phyloP scores from a whole-genome alignment of 169 alveolate species.

The Eimeria necatrix region DNA sequence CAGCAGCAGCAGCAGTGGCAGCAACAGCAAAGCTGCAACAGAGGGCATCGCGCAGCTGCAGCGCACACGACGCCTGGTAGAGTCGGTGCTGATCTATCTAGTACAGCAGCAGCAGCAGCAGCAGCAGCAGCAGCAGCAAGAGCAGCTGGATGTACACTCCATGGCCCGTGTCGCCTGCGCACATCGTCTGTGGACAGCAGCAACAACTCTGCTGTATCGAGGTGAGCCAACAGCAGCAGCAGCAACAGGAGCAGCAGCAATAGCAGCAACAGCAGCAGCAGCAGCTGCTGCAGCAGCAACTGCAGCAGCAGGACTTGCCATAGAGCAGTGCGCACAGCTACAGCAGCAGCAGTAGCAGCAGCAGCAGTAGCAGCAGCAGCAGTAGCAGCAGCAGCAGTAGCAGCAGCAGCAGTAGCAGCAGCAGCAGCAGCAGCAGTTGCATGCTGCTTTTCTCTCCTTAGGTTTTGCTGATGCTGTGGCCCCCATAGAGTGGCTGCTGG shows the following conservation, averaged over 20 bases:
- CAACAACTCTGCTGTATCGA: slow-evolving; percentile 32
- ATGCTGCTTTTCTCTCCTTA: background rate
- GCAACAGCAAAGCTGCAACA: background rate
- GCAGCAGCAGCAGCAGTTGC: slow-evolving; percentile 55
- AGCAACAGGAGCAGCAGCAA: background rate
- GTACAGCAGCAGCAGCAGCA: slow-evolving; percentile 68
- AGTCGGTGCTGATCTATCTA: slow-evolving; percentile 50
- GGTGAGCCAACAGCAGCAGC: slow-evolving; percentile 37
- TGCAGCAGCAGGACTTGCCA: background rate
- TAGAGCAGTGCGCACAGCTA: background rate
- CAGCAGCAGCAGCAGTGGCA: slow-evolving; percentile 50
- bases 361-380: slow-evolving; percentile 20
- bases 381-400: slow-evolving; percentile 4
- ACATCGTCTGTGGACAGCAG: slow-evolving; percentile 67
- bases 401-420: slow-evolving; percentile 5
- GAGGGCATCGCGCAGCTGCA: slow-evolving; percentile 56
- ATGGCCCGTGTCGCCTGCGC: slow-evolving; percentile 65
- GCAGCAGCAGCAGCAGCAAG: slow-evolving; percentile 18
- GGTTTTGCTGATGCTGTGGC: slow-evolving; percentile 38
- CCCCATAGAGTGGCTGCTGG: slow-evolving; percentile 63
- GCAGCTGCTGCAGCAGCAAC: background rate
- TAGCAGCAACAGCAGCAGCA: background rate
- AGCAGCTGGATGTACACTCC: slow-evolving; percentile 66
- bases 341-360: slow-evolving; percentile 21
- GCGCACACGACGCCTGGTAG: slow-evolving; percentile 57